Evolutionary conservation across 805 yeast genomes (phyloP), one percentile per base, ranked within the genome.

Genomic region (Suhomyces xylopsoci): DNA sequence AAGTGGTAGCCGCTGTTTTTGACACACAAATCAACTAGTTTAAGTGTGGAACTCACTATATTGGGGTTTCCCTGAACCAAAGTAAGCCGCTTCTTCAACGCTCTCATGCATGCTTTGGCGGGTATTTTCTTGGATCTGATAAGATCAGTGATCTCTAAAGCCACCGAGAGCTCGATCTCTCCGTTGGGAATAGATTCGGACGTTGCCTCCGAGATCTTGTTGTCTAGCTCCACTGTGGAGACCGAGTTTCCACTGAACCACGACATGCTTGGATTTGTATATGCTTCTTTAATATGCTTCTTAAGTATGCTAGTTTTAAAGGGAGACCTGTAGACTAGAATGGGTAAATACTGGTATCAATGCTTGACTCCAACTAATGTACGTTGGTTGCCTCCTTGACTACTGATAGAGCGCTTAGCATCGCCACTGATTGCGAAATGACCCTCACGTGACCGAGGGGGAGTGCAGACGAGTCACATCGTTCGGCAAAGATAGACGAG

Each of bases 1-100:
- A 94, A 92, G 61, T 90, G 96, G 47, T 77, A 76, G 7, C 99
- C 99, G 46, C 97, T 92, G 66, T 94, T 94, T 70, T 94, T 94
- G 51, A 93, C 86, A 69, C 97, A 88, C 45, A 90, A 79, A 61
- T 94, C 98, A 30, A 87, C 77, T 55, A 94, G 74, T 62, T 87
- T 88, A 63, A 94, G 78, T 0, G 92, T 77, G 5, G 94, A 81
- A 25, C 84, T 77, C 62, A 89, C 88, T 8, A 85, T 81, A 66
- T 92, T 91, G 9, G 97, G 96, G 65, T 92, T 92, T 51, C 76
- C 73, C 53, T 71, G 62, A 20, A 84, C 81, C 30, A 71, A 66
- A 25, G 85, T 75, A 17, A 91, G 73, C 48, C 97, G 79, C 59
- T 83, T 85, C 74, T 90, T 90, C 55, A 93, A 71, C n/a, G 85